Evolutionary conservation across 1,139 yeast genomes (phyloP).

Genomic region (Lodderomyces pseudojiufengensis): DNA sequence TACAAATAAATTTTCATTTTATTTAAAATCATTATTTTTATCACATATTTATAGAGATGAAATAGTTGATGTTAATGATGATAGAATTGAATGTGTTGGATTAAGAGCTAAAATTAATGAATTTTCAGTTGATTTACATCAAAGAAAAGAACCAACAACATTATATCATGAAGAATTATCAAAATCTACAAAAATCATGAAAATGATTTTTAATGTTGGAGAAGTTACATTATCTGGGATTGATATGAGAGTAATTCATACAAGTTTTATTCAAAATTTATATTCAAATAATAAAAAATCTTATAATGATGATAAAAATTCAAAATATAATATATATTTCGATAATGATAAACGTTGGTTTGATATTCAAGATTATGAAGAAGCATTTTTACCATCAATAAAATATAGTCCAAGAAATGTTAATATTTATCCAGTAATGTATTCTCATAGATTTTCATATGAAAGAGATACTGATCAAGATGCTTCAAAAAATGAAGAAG

Average conservation of each 20-base stretch:
- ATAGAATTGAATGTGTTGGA: slow-evolving; percentile 36
- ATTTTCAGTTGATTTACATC: slow-evolving; percentile 43
- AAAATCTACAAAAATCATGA: slow-evolving; percentile 29
- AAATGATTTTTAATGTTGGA: slow-evolving; percentile 45
- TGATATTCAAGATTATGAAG: slow-evolving; percentile 42
- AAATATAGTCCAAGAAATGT: slow-evolving; percentile 21
- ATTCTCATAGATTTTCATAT: slow-evolving; percentile 37
- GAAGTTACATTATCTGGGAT: slow-evolving; percentile 40
- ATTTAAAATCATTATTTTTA: slow-evolving; percentile 36
- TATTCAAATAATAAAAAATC: slow-evolving; percentile 17
- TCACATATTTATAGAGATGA: slow-evolving; percentile 39
- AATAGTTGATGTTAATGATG: slow-evolving; percentile 19
- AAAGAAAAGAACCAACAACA: slow-evolving; percentile 41
- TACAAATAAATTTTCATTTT: slow-evolving; percentile 40
- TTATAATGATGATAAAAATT: slow-evolving; percentile 11
- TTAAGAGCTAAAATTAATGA: slow-evolving; percentile 38
- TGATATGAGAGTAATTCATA: slow-evolving; percentile 36
- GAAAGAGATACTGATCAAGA: slow-evolving; percentile 31
- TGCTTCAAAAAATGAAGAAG: slow-evolving; percentile 14
- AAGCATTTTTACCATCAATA: slow-evolving; percentile 32
- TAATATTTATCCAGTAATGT: slow-evolving; percentile 32
- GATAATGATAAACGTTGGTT: slow-evolving; percentile 41
- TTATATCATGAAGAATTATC: slow-evolving; percentile 31
- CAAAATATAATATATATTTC: slow-evolving; percentile 22
- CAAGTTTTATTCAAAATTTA: slow-evolving; percentile 29